Evolutionary conservation across 2,329 filamentous ascomycete genomes (phyloP), one percentile per base, ranked within the genome.

Genomic region (Claviceps pusilla): DNA sequence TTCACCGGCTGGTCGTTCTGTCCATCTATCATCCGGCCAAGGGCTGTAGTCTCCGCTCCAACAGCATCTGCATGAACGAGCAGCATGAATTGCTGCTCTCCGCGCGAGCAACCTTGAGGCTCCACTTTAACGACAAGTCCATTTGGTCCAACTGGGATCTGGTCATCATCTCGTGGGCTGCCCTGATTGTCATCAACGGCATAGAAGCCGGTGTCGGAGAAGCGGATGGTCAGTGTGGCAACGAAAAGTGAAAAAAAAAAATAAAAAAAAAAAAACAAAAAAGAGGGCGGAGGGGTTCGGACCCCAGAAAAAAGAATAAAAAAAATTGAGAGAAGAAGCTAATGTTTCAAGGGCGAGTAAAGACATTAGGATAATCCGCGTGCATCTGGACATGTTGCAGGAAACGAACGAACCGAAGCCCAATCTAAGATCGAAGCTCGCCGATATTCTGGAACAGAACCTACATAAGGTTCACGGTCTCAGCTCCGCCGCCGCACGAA

Each of bases 71-170:
- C 6, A 62, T 66, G 3, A 62, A 65, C 16, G 70, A 72, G 54
- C 68, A 71, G 50, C 67, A 70, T 33, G 71, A 72, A 55, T 61
- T 73, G 14, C 58, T 73, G 0, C 62, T 72, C 2, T 73, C 70
- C 2, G 70, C 71, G 1, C 61, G 70, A 14, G 68, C 70, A 1
- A 67, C 71, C 0, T 59, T 73, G 19, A 68, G 66, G 55, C 58
- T 73, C 2, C 70, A 72, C 47, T 63, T 67, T 4, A 62, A 67
- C n/a, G 71, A 73, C 52, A 60, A 66, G 28, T 65, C 67, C 1
- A 73, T 73, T 54, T 73, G 70, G 71, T 66, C 69, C 4, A 73
- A 73, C 48, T 73, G 68, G 66, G 71, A 73, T 46, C 59, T 73
- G 0, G 65, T 72, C 24, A 69, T 73, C 58, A 73, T 73, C 51